These are phyloP conservation scores for Cercospora sp. DNA, from an alignment of 2,329 filamentous ascomycete genomes.

Conservation along the genomic window DNA sequence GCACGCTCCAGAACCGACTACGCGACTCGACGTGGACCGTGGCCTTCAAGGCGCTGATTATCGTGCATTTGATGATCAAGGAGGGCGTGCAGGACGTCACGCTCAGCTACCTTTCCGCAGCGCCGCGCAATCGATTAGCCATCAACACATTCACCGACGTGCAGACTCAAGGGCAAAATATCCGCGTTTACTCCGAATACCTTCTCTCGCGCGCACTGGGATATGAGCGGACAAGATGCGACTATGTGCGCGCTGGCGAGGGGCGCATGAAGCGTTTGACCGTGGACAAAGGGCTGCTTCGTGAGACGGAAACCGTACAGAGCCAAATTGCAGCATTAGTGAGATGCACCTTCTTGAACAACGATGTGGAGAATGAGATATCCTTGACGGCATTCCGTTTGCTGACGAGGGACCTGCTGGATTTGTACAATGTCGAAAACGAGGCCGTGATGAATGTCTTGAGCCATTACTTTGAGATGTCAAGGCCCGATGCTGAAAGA, in stretches of 20 bases:
- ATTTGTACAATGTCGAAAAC: conserved; percentile 92
- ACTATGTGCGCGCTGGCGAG: conserved; percentile 84
- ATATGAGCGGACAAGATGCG: conserved; percentile 79
- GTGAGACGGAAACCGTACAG: conserved; percentile 90
- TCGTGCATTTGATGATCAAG: conserved; percentile 94
- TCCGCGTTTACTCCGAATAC: conserved; percentile 87
- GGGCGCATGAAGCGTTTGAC: conserved; percentile 79
- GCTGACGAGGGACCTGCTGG: conserved; percentile 83
- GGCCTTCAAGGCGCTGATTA: conserved; percentile 95
- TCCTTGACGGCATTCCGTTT: conserved; percentile 90
- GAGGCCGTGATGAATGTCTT: conserved; percentile 96
- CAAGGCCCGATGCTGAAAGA: conserved; percentile 85
- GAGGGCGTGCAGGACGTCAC: conserved; percentile 91
- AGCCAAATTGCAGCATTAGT: conserved; percentile 81
- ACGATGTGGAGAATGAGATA: conserved; percentile 94
- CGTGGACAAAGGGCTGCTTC: conserved; percentile 86
- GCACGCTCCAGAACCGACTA: conserved; percentile 81
- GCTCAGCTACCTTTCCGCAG: conserved; percentile 76
- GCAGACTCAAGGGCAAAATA: conserved; percentile 92
- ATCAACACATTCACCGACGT: conserved; percentile 92
- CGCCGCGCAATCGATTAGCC: conserved; percentile 73
- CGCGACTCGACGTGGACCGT: conserved; percentile 99
- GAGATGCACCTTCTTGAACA: conserved; percentile 85
- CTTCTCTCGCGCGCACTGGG: conserved; percentile 78
- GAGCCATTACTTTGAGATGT: conserved; percentile 98